These are phyloP conservation scores for Straminergon stramineum DNA, from an alignment of 225 moss, liverwort and hornwort species.

Conservation along the genomic window DNA sequence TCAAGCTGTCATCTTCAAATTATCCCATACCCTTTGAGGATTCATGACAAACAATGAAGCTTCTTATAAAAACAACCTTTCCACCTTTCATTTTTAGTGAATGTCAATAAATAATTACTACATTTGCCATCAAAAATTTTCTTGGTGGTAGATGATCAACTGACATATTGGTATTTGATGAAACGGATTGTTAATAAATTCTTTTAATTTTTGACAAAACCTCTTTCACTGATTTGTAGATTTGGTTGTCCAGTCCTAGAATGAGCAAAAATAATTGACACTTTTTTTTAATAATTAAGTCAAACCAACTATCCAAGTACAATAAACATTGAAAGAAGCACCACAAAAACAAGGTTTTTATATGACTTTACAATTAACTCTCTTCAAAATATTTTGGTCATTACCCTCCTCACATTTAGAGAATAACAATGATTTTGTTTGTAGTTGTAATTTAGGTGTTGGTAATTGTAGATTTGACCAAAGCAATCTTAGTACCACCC, in stretches of 20 bases:
- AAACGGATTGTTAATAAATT: not conserved
- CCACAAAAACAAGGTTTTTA: accelerated
- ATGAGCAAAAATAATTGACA: not conserved
- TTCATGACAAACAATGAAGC: not conserved
- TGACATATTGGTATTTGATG: not conserved
- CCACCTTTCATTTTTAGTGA: accelerated
- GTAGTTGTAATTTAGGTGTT: not conserved
- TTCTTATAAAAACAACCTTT: not conserved
- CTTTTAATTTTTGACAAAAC: not conserved
- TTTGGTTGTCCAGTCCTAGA: not conserved
- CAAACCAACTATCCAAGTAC: accelerated
- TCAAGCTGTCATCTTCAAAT: not conserved
- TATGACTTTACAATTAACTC: too few relatives aligned
- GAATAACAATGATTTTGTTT: not conserved
- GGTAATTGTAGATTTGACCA: not conserved
- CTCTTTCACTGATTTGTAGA: not conserved
- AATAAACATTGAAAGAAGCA: not conserved
- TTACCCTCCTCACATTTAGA: not conserved
- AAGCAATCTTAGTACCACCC: not conserved
- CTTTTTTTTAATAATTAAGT: too few relatives aligned
- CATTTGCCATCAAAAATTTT: not conserved
- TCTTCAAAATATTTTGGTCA: not conserved
- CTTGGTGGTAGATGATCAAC: not conserved
- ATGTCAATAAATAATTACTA: not conserved
- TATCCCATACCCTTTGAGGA: not conserved